Base-by-base conservation (phyloP, 2,329 filamentous ascomycete genomes). In the Pyrenophora teres region DNA sequence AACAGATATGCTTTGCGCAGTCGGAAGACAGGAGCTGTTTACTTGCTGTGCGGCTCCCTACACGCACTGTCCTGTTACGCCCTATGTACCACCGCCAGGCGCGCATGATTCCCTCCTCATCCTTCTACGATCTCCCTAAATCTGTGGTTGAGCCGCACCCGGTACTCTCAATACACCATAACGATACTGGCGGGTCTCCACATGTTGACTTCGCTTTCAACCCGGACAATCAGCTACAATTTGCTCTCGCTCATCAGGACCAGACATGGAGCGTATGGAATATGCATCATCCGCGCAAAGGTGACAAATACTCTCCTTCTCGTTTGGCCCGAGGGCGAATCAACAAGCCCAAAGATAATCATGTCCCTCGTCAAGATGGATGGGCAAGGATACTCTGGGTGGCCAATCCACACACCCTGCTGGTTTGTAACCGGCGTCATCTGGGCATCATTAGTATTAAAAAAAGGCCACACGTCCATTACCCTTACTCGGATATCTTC, bases 191-290 rank as follows among this genome's bases (percentile, higher is more conserved):
- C 1, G 81, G 81, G 1, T 74, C 72, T 25, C 65, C 78, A 0
- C 86, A 89, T 61, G 79, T 80, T 0, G 86, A 92, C 70, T 76
- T 88, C 3, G 73, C 82, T 0, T 89, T 92, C 67, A 87, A 86
- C 56, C 83, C 87, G 0, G 82, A 74, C 68, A 83, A 78, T 51
- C 73, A 77, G 13, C 80, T 83, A 1, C 86, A 88, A 61, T 73
- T 92, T 45, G 86, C 80, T 13, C 76, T 91, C 21, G 77, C 92
- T 15, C 87, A 92, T 62, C 78, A 83, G 44, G 74, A 74, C 30
- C 88, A 87, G 1, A 77, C 76, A 50, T 92, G 88, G 89, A 85
- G 77, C 37, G 70, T 90, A 3, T 90, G 87, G 85, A 80, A 88
- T 54, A 74, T 88, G 19, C 59, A 67, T 21, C 60, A 63, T 36